Conservation (phyloP, 768 basidiomycete genomes). For the Lyophyllum shimeji region DNA sequence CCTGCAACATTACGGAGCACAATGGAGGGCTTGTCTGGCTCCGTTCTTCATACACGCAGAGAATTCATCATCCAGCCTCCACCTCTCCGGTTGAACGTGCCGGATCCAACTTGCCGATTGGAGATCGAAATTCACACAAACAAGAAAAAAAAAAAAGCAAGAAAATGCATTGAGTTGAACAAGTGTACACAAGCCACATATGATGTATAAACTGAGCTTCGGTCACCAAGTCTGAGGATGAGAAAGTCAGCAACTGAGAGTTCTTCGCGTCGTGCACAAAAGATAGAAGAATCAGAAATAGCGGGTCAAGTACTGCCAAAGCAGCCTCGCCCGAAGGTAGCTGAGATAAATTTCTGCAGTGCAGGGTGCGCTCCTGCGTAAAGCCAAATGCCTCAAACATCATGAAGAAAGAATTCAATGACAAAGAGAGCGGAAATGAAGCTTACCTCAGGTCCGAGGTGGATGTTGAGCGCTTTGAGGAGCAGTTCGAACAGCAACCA, state of each 20-base stretch:
- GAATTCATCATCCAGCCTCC: too few species aligned
- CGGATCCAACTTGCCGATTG: not conserved
- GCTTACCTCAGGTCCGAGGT: slow-evolving; percentile 24
- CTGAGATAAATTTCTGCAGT: slow-evolving; percentile 87
- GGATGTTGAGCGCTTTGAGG: not conserved
- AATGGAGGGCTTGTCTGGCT: slow-evolving; percentile 9
- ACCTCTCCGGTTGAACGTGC: too few species aligned
- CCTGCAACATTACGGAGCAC: not conserved
- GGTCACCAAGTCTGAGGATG: not conserved
- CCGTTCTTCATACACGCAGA: not conserved
- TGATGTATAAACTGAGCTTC: not conserved
- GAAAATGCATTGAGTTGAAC: not conserved
- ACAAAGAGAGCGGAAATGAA: not conserved
- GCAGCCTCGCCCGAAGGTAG: slow-evolving; percentile 75
- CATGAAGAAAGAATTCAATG: slow-evolving; percentile 34
- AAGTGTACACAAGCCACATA: not conserved
- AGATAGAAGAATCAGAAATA: slow-evolving; percentile 33
- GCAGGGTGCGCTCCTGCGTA: slow-evolving; percentile 67
- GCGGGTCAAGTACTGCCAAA: slow-evolving; percentile 46
- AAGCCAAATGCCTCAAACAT: slow-evolving; percentile 97
- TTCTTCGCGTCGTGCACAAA: not conserved
- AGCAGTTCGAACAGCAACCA: not conserved
- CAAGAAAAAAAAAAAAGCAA: not conserved
- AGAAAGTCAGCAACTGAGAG: not conserved
- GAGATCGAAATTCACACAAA: not conserved